phyloP scores from a whole-genome alignment of 352 stramenopile species.

The Blastocystis sp. region DNA sequence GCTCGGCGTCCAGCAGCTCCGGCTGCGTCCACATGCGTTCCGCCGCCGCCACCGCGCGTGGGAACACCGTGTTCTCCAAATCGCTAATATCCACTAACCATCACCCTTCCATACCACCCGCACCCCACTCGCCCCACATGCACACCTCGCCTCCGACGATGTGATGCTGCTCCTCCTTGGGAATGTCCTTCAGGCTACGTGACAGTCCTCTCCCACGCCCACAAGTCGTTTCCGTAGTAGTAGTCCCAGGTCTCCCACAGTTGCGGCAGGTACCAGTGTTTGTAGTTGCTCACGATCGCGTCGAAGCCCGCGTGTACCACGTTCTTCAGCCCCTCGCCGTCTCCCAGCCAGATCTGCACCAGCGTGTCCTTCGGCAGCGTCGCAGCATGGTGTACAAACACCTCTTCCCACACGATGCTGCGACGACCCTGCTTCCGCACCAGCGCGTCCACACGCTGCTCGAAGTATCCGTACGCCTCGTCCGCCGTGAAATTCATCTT shows the following conservation, averaged over 20 bases:
- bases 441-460: conserved; percentile 58
- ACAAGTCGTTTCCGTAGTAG: conserved; percentile 63
- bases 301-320: conserved; percentile 58
- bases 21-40: conserved; percentile 64
- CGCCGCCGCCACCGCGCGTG: conserved; percentile 62
- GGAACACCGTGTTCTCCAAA: conserved; percentile 63
- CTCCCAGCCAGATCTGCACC: conserved; percentile 63
- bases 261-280: conserved; percentile 67
- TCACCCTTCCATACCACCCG: neutral
- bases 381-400: conserved; percentile 61
- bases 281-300: conserved; percentile 55
- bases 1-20: conserved; percentile 27
- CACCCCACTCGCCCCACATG: conserved; percentile 53
- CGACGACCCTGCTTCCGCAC: conserved; percentile 52
- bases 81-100: conserved; percentile 59
- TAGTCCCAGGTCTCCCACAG: conserved; percentile 62
- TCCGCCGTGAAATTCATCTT: conserved; percentile 58
- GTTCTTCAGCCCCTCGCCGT: conserved; percentile 51
- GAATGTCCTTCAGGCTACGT: conserved; percentile 28
- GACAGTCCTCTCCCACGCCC: neutral
- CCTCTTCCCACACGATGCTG: conserved; percentile 65
- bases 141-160: conserved; percentile 64
- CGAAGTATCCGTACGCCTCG: conserved; percentile 64
- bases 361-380: conserved; percentile 59
- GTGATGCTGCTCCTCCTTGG: conserved; percentile 26